Base-by-base conservation (phyloP, 2,329 filamentous ascomycete genomes). In the Botryosphaeria dothidea region DNA sequence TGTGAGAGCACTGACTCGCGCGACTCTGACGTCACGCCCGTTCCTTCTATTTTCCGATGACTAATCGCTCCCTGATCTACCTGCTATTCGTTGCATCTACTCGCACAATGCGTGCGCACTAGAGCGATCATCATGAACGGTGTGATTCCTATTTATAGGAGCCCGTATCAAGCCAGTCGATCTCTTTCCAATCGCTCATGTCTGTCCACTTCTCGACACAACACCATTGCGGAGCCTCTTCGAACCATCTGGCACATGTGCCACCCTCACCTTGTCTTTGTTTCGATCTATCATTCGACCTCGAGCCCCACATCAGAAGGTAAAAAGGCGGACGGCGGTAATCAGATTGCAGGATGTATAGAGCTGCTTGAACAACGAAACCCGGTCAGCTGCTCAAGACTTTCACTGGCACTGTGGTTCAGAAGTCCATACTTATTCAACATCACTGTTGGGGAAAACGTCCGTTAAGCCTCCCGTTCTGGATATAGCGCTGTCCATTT, bases 361-460 rank as follows among this genome's bases (percentile, higher is more conserved):
- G 65, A 41, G 56, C 63, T 9, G 56, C 25, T 36, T 70, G 69
- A 17, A 54, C 65, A 13, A 67, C 67, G 19, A 68, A 67, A 27
- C 48, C 49, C 15, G 69, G 36, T 1, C 62, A 43, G 5, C 3
- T 61, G 19, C 61, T 51, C 2, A 65, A 54, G 3, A 23, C n/a
- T 38, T 3, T 21, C 65, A 23, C 67, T 65, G 29, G 41, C 54
- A 4, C 66, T 66, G 2, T 64, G 45, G 31, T 67, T 68, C 19
- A 70, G 36, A 13, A 74, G 69, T 3, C 69, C 71, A 65, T 75
- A 77, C 3, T 71, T 74, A 25, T 69, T 67, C 4, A 77, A 48
- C 56, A 77, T 67, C 31, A 72, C 71, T 2, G 70, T 66, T 6
- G 72, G 70, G 7, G 76, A 71, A 7, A 75, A 73, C 0, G 73